Percentiles rank a stretch among this genome's conserved stretches.
Conservation (phyloP, 345 rosid species). For the Orychophragmus violaceus region DNA sequence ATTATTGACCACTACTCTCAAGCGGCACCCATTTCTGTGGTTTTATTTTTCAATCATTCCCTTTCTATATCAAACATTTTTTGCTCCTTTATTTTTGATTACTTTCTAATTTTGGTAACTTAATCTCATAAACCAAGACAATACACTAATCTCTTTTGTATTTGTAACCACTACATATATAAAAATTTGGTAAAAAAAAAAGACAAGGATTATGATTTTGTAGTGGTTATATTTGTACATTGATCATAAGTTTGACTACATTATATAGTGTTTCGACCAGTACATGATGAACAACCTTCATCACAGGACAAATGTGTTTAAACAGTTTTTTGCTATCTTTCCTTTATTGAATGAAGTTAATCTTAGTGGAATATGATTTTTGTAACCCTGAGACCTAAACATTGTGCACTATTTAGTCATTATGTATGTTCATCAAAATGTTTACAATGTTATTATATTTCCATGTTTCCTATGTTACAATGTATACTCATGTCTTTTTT, state of each 20-base stretch:
- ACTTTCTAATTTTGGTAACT: constrained; percentile 3
- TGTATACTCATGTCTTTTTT: no score
- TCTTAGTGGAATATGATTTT: background rate
- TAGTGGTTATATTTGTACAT: no score
- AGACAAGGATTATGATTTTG: no score
- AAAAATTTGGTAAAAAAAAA: no score
- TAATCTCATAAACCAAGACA: background rate
- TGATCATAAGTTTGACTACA: background rate
- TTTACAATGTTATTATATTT: no score
- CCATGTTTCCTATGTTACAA: no score
- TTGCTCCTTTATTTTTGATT: background rate
- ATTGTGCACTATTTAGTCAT: background rate
- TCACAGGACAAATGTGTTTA: background rate
- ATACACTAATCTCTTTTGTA: background rate
- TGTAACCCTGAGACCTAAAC: background rate
- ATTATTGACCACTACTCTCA: constrained; percentile 26
- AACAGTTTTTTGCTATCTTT: background rate
- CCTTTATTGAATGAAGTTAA: background rate
- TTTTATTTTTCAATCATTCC: constrained; percentile 19
- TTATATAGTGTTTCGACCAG: background rate
- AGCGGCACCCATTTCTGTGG: constrained; percentile 32
- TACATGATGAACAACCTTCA: background rate
- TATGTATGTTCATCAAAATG: background rate
- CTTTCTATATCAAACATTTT: background rate
- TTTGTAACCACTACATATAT: background rate